These are phyloP conservation scores for Ambrosia hybrid DNA, from an alignment of 140 eudicot genomes.

Conservation along the genomic window DNA sequence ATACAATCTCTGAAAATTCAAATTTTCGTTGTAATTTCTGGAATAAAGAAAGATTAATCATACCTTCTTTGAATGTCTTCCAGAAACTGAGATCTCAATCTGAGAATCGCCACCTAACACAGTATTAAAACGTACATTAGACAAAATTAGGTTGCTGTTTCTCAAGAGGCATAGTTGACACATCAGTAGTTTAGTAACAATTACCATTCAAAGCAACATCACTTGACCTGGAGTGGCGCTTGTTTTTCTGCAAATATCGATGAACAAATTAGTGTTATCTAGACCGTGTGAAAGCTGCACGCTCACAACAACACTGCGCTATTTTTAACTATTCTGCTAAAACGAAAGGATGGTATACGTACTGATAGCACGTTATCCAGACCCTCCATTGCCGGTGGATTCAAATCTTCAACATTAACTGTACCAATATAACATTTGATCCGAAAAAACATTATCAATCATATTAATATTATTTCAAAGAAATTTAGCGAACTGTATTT, in stretches of 20 bases:
- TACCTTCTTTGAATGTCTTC: slow-evolving; percentile 34
- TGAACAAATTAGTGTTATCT: slow-evolving; percentile 1
- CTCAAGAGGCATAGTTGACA: background rate
- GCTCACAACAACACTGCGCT: background rate
- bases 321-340: background rate
- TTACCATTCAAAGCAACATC: slow-evolving; percentile 55
- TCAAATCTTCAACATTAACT: slow-evolving; percentile 67
- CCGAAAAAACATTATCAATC: background rate
- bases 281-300: slow-evolving; percentile 7
- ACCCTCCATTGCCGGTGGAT: slow-evolving; percentile 80
- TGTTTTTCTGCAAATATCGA: slow-evolving; percentile 48
- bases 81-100: slow-evolving; percentile 48
- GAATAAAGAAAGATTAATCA: slow-evolving; percentile 33
- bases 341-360: slow-evolving; percentile 32
- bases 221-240: slow-evolving; percentile 33
- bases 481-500: background rate
- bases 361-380: slow-evolving; percentile 45
- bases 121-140: slow-evolving; percentile 20
- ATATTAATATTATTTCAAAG: background rate
- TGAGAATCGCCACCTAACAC: slow-evolving; percentile 48
- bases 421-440: slow-evolving; percentile 13
- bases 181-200: background rate
- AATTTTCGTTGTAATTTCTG: too few relatives aligned
- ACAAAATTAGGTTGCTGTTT: slow-evolving; percentile 7
- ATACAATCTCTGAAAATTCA: too few relatives aligned